phyloP scores from a whole-genome alignment of 345 rosid genomes.

The Carallia brachiata region DNA sequence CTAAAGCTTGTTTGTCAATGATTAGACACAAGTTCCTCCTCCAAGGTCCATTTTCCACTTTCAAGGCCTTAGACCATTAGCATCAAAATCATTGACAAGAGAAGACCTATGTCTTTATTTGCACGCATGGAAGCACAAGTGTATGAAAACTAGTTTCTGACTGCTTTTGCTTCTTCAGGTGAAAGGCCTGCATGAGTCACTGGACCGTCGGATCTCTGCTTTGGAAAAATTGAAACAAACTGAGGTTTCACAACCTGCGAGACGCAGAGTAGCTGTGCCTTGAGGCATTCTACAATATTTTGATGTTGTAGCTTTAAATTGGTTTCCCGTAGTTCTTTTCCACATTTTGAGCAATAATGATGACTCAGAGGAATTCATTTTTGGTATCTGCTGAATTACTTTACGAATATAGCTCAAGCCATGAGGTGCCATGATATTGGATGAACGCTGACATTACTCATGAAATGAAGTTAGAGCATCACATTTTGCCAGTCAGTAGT shows the following conservation, averaged over 20 bases:
- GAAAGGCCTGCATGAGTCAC: conserved; percentile 57
- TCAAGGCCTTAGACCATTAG: no score
- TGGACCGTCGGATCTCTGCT: conserved; percentile 66
- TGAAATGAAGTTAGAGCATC: not conserved
- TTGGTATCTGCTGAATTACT: no score
- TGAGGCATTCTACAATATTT: conserved; percentile 8
- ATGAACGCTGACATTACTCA: not conserved
- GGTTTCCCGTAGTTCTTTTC: conserved; percentile 9
- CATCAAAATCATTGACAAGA: no score
- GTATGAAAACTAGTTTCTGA: not conserved
- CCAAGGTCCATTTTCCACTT: no score
- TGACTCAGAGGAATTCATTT: not conserved
- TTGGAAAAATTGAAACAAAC: conserved; percentile 77
- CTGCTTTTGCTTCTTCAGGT: conserved; percentile 37
- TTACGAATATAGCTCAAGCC: not conserved
- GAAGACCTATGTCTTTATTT: not conserved
- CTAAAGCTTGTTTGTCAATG: no score
- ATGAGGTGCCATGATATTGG: not conserved
- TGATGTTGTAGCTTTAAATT: conserved; percentile 5
- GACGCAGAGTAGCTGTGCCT: conserved; percentile 53
- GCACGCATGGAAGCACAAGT: not conserved
- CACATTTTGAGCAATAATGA: conserved; percentile 17
- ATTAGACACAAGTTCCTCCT: no score
- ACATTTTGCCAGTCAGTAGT: no score
- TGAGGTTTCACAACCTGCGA: conserved; percentile 57